A percentile compares a stretch with the other conserved stretches of the same genome.
These are phyloP conservation scores for Solanum pinnatisectum DNA, from an alignment of 257 asterid genomes.

Conservation along the genomic window DNA sequence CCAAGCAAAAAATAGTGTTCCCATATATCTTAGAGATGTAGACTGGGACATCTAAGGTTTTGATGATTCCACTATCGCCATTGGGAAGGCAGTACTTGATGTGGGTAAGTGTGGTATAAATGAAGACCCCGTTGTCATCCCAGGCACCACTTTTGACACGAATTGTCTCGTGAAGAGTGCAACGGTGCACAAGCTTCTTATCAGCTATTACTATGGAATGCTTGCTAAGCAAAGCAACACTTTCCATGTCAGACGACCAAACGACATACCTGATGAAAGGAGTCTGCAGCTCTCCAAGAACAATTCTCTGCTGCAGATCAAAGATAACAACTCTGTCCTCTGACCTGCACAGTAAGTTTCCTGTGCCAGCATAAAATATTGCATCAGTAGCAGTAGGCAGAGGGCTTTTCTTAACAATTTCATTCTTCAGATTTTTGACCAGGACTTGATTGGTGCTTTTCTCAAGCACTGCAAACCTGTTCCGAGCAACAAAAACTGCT, in stretches of 20 bases:
- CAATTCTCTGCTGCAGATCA: conserved; percentile 82
- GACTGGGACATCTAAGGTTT: conserved; percentile 85
- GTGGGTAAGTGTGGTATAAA: conserved; percentile 86
- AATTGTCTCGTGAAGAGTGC: conserved; percentile 97
- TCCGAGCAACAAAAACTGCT: conserved; percentile 88
- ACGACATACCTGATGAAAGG: conserved; percentile 81
- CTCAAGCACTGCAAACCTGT: conserved; percentile 93
- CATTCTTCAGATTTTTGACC: conserved; percentile 78
- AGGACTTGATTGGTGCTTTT: conserved; percentile 71
- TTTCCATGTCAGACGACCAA: conserved; percentile 96
- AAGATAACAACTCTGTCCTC: conserved; percentile 91
- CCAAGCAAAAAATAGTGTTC: conserved; percentile 89
- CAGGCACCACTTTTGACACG: conserved; percentile 99
- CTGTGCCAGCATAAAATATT: conserved; percentile 94
- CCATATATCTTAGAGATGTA: conserved; percentile 81
- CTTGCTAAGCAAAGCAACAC: conserved; percentile 89
- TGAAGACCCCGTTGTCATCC: conserved; percentile 96
- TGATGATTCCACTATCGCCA: conserved; percentile 94
- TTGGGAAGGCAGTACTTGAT: conserved; percentile 96
- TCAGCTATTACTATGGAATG: conserved; percentile 95
- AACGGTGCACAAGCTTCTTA: conserved; percentile 82
- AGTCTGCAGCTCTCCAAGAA: conserved; percentile 81
- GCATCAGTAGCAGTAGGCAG: conserved; percentile 85
- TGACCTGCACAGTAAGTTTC: conserved; percentile 86
- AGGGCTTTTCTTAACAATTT: conserved; percentile 54